These are phyloP conservation scores for Colletotrichum cuscutae DNA, from an alignment of 2,329 filamentous ascomycete species.

Conservation along the genomic window DNA sequence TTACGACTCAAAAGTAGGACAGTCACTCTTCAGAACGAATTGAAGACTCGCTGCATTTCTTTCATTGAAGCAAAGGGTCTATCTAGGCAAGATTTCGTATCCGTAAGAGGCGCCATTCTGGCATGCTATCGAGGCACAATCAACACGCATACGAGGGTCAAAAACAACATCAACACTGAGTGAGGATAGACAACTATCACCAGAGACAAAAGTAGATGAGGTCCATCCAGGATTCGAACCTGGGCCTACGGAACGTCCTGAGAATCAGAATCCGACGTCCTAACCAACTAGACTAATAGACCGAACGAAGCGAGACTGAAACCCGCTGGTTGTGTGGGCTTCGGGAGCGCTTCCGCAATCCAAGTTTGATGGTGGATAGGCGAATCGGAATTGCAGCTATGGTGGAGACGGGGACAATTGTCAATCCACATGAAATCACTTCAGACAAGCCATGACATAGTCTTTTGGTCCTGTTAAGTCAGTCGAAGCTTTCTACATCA, in stretches of 20 bases:
- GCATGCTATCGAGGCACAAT: not conserved
- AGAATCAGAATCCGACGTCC: constrained; percentile 30
- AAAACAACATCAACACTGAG: not conserved
- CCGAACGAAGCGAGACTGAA: not conserved
- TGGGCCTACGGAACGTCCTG: constrained; percentile 21
- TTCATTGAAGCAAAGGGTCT: not conserved
- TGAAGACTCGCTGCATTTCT: not conserved
- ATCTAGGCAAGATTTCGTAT: too few relatives aligned
- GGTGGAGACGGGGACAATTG: not conserved
- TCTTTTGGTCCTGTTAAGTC: not conserved
- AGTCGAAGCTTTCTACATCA: not conserved
- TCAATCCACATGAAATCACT: not conserved
- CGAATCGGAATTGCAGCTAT: not conserved
- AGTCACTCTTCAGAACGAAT: not conserved
- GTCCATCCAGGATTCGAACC: constrained; percentile 39
- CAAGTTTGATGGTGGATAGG: not conserved
- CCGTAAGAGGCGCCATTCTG: not conserved
- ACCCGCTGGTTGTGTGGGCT: not conserved
- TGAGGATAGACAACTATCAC: not conserved
- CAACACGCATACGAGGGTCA: not conserved
- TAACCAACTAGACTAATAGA: constrained; percentile 32
- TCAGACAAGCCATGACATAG: not conserved
- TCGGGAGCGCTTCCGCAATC: fast-evolving
- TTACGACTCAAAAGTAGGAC: not conserved
- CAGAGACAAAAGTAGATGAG: not conserved